Base-by-base conservation (phyloP, 2,329 filamentous ascomycete species). In the Stagonosporopsis vannaccii region DNA sequence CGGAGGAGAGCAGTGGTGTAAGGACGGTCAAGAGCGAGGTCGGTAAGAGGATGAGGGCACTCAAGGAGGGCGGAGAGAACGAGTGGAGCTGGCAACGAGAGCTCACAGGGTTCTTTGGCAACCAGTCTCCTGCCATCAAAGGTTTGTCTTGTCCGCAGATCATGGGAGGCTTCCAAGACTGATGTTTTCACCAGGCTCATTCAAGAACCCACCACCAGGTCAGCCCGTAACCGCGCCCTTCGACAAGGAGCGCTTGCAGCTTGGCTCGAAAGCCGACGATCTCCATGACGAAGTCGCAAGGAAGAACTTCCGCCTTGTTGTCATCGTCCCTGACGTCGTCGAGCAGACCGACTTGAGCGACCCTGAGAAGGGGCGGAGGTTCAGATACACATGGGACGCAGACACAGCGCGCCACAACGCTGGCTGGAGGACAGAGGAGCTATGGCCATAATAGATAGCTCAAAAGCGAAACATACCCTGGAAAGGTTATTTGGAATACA, bases 61-160 rank as follows among this genome's bases (percentile, higher is more conserved):
- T 82, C 6, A 74, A 78, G 43, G 76, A 78, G 57, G 68, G 70
- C 1, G 65, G 61, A 17, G 78, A 77, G 12, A 76, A 79, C 39
- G 74, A 72, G 15, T 97, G 92, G 91, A 89, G 85, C 64, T 97
- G 92, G 89, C 79, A 79, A 42, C 88, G 81, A 60, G 92, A 97
- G 77, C 76, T 97, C 33, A 92, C 90, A 46, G 90, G 86, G 44
- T 91, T 95, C 74, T 98, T 97, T 84, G 94, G 92, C 19, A 97
- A 97, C 75, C 78, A 95, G 66, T 89, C 85, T 63, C 94, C 94
- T 6, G 79, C 81, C 1, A 92, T 97, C 87, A 84, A 93, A 79
- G 85, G 86, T 86, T 72, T 46, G 75, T 74, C 42, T 43, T 20
- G 3, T 35, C 30, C 19, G 19, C 6, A 25, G 17, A 20, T 22